These are phyloP conservation scores for Punica granatum DNA, from an alignment of 345 rosid species.

Conservation along the genomic window DNA sequence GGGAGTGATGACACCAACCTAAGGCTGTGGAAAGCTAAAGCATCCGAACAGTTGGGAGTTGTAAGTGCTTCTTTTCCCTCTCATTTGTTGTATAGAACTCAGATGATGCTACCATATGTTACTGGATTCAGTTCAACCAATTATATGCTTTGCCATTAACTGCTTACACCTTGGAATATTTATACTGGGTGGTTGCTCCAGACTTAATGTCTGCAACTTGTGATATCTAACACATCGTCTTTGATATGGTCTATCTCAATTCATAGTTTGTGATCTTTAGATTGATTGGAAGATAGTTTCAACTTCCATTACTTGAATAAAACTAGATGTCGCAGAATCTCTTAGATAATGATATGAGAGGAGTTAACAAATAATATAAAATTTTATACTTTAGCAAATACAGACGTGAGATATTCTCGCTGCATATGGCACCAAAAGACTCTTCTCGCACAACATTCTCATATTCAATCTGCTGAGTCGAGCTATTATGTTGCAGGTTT, in stretches of 20 bases:
- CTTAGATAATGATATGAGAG: too few relatives aligned
- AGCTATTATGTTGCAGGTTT: constrained; percentile 38
- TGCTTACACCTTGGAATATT: too few relatives aligned
- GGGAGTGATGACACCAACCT: constrained; percentile 97
- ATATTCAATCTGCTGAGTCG: background rate
- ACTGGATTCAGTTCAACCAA: background rate
- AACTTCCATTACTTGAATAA: background rate
- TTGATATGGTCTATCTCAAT: background rate
- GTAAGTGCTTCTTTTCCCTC: constrained; percentile 33
- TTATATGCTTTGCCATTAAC: too few relatives aligned
- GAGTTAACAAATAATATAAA: too few relatives aligned
- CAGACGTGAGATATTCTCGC: too few relatives aligned
- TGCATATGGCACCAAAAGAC: too few relatives aligned
- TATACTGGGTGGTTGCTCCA: background rate
- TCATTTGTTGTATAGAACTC: background rate
- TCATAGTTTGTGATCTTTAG: background rate
- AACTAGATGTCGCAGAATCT: background rate
- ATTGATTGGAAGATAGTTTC: background rate
- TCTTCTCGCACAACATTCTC: background rate
- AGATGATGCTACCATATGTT: background rate
- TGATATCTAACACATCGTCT: background rate
- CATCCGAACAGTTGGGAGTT: constrained; percentile 94
- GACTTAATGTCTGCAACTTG: background rate
- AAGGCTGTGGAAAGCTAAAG: constrained; percentile 96
- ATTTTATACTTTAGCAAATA: too few relatives aligned